Conservation (phyloP, 129 eudicot species). For the Pulicaria dysenterica region DNA sequence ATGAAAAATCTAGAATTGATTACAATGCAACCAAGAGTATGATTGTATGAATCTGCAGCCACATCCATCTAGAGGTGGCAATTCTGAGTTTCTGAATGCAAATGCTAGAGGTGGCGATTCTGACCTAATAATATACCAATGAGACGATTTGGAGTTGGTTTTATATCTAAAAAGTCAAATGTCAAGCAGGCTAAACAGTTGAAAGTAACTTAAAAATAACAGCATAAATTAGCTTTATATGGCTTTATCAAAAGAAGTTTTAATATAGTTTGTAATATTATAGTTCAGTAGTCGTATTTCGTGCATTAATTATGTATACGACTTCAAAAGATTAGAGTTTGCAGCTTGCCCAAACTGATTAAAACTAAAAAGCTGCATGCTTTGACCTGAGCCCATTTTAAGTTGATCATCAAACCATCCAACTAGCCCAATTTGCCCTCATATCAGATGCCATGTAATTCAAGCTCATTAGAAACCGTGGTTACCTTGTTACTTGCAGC, state of each 20-base stretch:
- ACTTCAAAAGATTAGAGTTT: not conserved
- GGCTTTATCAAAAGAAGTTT: not conserved
- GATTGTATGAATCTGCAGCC: slow-evolving; percentile 6
- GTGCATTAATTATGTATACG: not conserved
- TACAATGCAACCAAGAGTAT: not conserved
- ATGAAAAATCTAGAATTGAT: not conserved
- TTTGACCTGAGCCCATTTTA: not conserved
- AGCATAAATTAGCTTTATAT: not conserved
- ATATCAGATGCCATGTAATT: not conserved
- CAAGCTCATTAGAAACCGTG: not conserved
- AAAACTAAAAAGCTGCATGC: not conserved
- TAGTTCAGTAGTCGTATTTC: not conserved
- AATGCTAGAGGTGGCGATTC: not conserved
- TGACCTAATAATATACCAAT: not conserved
- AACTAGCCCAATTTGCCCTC: not conserved
- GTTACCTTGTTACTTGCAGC: slow-evolving; percentile 67
- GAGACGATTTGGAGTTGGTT: not conserved
- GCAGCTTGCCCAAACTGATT: not conserved
- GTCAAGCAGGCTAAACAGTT: not conserved
- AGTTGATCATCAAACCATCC: not conserved
- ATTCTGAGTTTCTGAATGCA: too few species aligned
- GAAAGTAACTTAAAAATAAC: not conserved
- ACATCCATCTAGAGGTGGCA: not conserved
- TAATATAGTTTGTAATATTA: not conserved
- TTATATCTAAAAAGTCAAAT: not conserved